phyloP scores from a whole-genome alignment of 352 stramenopile genomes.

The Phytophthora fragariaefolia region DNA sequence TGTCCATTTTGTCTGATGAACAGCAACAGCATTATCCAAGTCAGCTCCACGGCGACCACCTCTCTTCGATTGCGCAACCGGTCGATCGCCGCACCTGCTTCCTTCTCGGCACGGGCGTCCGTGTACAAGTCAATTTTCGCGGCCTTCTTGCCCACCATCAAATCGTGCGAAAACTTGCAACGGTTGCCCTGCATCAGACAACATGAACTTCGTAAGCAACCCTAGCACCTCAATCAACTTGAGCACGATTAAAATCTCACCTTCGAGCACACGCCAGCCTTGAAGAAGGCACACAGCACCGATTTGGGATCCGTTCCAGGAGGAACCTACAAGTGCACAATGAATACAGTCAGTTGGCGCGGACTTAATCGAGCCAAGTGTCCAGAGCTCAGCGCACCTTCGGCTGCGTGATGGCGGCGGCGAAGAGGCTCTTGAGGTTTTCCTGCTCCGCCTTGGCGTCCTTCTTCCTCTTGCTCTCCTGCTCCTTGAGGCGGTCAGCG shows the following conservation, averaged over 20 bases:
- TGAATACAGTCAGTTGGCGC: not conserved
- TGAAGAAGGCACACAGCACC: constrained; percentile 91
- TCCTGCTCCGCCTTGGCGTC: constrained; percentile 88
- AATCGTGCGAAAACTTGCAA: constrained; percentile 92
- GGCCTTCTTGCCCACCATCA: constrained; percentile 87
- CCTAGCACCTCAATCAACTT: not conserved
- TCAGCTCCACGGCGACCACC: not conserved
- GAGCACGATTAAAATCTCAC: constrained; percentile 21
- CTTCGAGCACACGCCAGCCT: constrained; percentile 89
- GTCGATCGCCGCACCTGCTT: constrained; percentile 33
- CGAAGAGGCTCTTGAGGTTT: constrained; percentile 84
- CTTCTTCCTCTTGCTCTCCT: constrained; percentile 81
- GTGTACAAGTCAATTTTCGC: constrained; percentile 92
- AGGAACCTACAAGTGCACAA: constrained; percentile 59
- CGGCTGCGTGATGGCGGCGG: constrained; percentile 86
- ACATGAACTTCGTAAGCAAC: constrained; percentile 4
- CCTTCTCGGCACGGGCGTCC: constrained; percentile 77
- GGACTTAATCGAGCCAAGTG: not conserved
- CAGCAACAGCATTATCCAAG: not conserved
- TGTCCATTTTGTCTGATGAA: constrained; percentile 77
- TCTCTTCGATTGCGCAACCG: not conserved
- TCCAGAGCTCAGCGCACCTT: constrained; percentile 58
- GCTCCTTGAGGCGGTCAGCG: constrained; percentile 79
- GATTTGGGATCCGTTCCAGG: constrained; percentile 90
- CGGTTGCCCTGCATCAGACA: constrained; percentile 60